Base-by-base conservation (phyloP, 192 early-diverging fungal species). In the Pilaira anomala region DNA sequence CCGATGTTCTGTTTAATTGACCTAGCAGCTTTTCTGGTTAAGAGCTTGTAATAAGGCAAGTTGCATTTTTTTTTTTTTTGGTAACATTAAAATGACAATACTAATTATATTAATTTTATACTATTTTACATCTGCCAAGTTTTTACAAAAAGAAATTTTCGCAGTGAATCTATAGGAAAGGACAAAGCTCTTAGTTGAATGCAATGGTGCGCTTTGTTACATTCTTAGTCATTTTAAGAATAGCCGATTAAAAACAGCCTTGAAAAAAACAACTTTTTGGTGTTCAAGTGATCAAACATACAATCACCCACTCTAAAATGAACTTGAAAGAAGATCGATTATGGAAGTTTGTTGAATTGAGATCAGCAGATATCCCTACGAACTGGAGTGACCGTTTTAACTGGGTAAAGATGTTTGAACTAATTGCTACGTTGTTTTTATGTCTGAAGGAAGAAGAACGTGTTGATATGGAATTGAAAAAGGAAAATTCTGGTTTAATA, bases 361-460 rank as follows among this genome's bases (percentile, higher is more conserved):
- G n/a, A 24, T 48, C 46, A 22, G 46, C 46, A 3, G n/a, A 48
- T 19, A 22, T 48, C 8, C 46, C 46, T 24, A 48, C 46, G 8
- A 19, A 19, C 6, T 48, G 46, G 46, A 33, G 30, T 33, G 30
- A 33, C 7, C 22, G 48, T 2, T 49, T 25, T 49, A 24, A 26
- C 13, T 52, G 50, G 50, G 50, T 52, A n/a, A 52, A 24, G 2
- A 29, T 52, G 50, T 52, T 30, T 29, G 50, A 52, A 52, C 13
- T 52, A 0, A 26, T 52, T 14, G 50, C 50, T 52, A 30, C 28
- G 8, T 29, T 52, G 13, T 52, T 25, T 49, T 49, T 49, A 49
- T 49, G 21, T 24, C 22, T 49, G 22, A 49, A 49, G 22, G 22
- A 49, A 49, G 48, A 25, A 49, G 48, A 49, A 49, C 21, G 22